phyloP scores from a whole-genome alignment of 2,329 filamentous ascomycete species.

The Colletotrichum sp. region DNA sequence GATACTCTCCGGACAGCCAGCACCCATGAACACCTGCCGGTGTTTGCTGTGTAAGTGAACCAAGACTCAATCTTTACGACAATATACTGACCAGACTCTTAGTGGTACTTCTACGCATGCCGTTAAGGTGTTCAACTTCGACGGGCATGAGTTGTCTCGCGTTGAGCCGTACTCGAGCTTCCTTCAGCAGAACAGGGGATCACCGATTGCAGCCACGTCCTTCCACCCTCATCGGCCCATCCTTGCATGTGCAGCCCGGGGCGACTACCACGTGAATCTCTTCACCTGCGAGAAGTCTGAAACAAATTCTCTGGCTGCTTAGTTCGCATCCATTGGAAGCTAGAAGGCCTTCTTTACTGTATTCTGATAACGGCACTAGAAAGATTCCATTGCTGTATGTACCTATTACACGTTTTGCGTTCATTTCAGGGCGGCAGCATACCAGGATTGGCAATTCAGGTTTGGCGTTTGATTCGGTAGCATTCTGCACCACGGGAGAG shows the following conservation, averaged over 20 bases:
- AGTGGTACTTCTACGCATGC: slow-evolving; percentile 88
- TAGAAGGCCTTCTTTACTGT: not conserved
- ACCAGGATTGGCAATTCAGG: not conserved
- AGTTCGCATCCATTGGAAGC: not conserved
- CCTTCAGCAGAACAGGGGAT: slow-evolving; percentile 77
- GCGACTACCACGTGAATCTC: slow-evolving; percentile 89
- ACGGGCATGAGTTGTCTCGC: slow-evolving; percentile 77
- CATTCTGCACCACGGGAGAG: not conserved
- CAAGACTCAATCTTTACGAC: not conserved
- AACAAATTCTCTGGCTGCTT: slow-evolving; percentile 18
- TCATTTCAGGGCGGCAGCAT: slow-evolving; percentile 8
- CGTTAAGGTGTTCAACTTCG: slow-evolving; percentile 92
- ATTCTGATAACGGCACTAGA: not conserved
- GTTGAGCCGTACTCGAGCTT: slow-evolving; percentile 92
- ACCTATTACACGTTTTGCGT: slow-evolving; percentile 3
- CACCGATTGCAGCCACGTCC: slow-evolving; percentile 84
- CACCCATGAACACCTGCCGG: slow-evolving; percentile 94
- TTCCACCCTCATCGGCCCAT: slow-evolving; percentile 97
- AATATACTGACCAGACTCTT: slow-evolving; percentile 28
- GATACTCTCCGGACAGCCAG: slow-evolving; percentile 84
- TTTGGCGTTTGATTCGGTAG: slow-evolving; percentile 12
- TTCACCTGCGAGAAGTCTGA: slow-evolving; percentile 70
- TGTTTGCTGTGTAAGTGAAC: slow-evolving; percentile 86
- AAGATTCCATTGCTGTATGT: slow-evolving; percentile 2
- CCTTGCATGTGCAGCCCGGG: slow-evolving; percentile 83